Evolutionary conservation across 106 monocot genomes (phyloP), one percentile per base, ranked within the genome.

Genomic region (Gastrodia elata): DNA sequence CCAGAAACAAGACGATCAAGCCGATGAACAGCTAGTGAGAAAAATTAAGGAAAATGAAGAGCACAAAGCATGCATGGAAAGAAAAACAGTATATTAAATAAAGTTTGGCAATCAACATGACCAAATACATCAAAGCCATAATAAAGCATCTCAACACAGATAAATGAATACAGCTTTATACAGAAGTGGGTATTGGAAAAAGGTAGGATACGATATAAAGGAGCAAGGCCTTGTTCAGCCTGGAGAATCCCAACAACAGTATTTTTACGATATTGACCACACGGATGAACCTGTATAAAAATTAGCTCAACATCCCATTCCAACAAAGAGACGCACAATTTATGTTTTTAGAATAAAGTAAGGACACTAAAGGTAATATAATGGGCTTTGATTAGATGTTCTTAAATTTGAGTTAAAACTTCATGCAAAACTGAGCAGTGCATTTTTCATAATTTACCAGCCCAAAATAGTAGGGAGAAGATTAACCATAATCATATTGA

Each of bases 1-100:
- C 97, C 97, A 73, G 97, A 98, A 83, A 98, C 93, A 70, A 98
- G 83, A 36, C 97, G 92, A 75, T 98, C 97, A 79, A 98, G 65
- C 37, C 97, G 82, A 78, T 98, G 97, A 70, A 98, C 82, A 5
- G 97, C 97, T 98, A 71, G 76, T 22, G 33, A 75, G 49, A 80
- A 81, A 70, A 76, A 75, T 76, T 75, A 41, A 65, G 39, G 69
- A 39, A 59, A 80, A 86, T 38, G 81, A 86, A 83, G 74, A 85
- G 68, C 76, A 71, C 15, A 48, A 48, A 57, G 37, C 52, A 38
- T 22, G 43, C 15, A 65, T 68, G 39, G 1, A 32, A 61, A 30
- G 14, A 13, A 13, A 1, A 61, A 61, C 61, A 61, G 20, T 32
- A 32, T 33, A 61, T 61, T 61, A 61, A 61, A 32, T 32, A 61